phyloP scores from a whole-genome alignment of 768 basidiomycete genomes.

The Boletus coccyginus region DNA sequence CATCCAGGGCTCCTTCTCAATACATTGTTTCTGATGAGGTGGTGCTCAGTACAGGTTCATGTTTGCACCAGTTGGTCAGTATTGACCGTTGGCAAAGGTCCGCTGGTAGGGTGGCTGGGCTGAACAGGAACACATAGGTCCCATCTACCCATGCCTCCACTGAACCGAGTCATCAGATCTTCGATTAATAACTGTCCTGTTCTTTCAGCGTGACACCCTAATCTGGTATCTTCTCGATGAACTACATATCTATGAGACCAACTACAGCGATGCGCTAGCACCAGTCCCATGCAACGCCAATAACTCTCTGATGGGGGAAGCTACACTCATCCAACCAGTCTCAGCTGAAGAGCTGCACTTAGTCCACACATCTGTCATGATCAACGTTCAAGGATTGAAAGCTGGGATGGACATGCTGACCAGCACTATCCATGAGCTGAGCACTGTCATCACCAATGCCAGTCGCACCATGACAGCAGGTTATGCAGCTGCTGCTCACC shows the following conservation, averaged over 20 bases:
- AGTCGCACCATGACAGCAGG: too few species aligned
- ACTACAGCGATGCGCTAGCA: not conserved
- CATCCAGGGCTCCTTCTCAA: too few species aligned
- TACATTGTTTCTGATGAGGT: too few species aligned
- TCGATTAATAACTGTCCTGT: not conserved
- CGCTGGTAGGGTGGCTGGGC: slow-evolving; percentile 47
- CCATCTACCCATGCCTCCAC: not conserved
- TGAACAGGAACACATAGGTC: slow-evolving; percentile 31
- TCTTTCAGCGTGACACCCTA: not conserved
- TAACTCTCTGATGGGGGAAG: too few species aligned
- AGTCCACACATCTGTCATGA: too few species aligned
- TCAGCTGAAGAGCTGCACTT: not conserved
- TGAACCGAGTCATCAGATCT: not conserved
- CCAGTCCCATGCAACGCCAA: too few species aligned
- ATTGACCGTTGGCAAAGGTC: slow-evolving; percentile 31
- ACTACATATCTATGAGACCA: not conserved
- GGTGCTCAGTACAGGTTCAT: too few species aligned
- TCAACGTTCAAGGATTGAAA: too few species aligned
- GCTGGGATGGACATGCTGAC: too few species aligned
- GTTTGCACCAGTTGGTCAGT: not conserved
- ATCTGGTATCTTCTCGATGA: not conserved
- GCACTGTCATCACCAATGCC: too few species aligned
- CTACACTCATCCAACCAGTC: not conserved
- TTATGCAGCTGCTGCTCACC: too few species aligned
- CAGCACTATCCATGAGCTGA: too few species aligned